Conservation (phyloP, 2,329 filamentous ascomycete genomes). For the Ceratocystis eucalypticola region DNA sequence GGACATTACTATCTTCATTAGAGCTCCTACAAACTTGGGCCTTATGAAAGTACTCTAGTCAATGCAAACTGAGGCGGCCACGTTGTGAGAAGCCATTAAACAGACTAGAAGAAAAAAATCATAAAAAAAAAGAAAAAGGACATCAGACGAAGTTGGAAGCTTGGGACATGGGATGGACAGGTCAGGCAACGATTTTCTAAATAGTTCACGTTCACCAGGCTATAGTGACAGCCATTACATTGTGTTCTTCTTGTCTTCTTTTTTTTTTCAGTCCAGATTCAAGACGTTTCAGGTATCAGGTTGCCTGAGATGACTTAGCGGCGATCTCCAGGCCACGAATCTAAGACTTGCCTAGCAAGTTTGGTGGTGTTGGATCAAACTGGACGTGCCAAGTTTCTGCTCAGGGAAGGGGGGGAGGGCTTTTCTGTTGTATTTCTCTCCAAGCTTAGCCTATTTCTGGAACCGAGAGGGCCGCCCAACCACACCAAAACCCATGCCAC, state of each 20-base stretch:
- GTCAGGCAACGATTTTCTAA: background rate
- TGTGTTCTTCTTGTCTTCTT: background rate
- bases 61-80: background rate
- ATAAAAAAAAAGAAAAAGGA: background rate
- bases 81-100: background rate
- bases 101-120: background rate
- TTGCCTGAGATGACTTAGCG: background rate
- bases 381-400: background rate
- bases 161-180: background rate
- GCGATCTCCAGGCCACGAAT: background rate
- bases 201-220: background rate
- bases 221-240: background rate
- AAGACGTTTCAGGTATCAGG: slow-evolving; percentile 4
- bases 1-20: background rate
- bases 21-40: background rate
- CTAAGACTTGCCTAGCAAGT: background rate
- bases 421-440: too few species aligned
- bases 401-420: background rate
- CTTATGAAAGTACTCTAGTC: background rate
- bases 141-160: slow-evolving; percentile 1
- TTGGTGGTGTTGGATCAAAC: background rate
- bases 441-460: background rate
- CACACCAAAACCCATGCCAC: background rate
- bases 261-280: background rate
- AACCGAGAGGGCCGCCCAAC: background rate